These are phyloP conservation scores for Tremella yokohamensis DNA, from an alignment of 768 basidiomycete genomes.

Conservation along the genomic window DNA sequence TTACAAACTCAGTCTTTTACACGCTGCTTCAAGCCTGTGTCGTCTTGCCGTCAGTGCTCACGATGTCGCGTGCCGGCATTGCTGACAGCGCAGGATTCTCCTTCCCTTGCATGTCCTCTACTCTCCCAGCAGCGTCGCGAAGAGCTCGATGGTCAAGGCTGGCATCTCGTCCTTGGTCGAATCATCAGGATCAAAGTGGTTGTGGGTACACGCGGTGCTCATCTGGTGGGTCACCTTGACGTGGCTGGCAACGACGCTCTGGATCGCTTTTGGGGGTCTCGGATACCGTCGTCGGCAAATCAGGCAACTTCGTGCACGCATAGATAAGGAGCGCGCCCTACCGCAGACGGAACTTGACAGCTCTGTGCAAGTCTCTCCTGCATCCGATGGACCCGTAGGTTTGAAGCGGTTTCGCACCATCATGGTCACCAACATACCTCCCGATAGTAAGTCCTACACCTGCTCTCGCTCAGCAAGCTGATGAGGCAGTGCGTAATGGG, in stretches of 20 bases:
- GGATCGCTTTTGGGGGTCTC: constrained; percentile 49
- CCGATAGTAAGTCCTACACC: constrained; percentile 37
- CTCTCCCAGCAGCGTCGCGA: constrained; percentile 19
- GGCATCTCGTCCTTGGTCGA: constrained; percentile 37
- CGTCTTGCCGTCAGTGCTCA: constrained; percentile 31
- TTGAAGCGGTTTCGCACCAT: constrained; percentile 59
- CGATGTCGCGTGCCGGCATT: neutral
- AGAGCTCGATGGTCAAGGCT: constrained; percentile 47
- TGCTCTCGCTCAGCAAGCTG: neutral
- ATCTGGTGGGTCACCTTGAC: constrained; percentile 48
- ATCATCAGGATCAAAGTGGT: constrained; percentile 35
- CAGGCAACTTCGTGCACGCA: constrained; percentile 9
- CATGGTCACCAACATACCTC: constrained; percentile 81
- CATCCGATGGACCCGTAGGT: constrained; percentile 14
- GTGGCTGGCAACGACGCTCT: constrained; percentile 40
- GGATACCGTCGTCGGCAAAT: constrained; percentile 42
- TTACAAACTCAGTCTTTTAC: constrained; percentile 42
- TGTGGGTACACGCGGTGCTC: constrained; percentile 49
- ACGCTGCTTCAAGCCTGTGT: constrained; percentile 36
- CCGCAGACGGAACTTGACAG: neutral
- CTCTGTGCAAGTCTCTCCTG: neutral
- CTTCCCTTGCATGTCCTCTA: constrained; percentile 45
- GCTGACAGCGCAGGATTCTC: constrained; percentile 30
- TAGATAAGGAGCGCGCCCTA: constrained; percentile 8
- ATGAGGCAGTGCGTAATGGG: constrained; percentile 62